Percentiles rank a stretch among this genome's conserved stretches.
These are phyloP conservation scores for Claviceps sp. DNA, from an alignment of 2,329 filamentous ascomycete species.

Conservation along the genomic window DNA sequence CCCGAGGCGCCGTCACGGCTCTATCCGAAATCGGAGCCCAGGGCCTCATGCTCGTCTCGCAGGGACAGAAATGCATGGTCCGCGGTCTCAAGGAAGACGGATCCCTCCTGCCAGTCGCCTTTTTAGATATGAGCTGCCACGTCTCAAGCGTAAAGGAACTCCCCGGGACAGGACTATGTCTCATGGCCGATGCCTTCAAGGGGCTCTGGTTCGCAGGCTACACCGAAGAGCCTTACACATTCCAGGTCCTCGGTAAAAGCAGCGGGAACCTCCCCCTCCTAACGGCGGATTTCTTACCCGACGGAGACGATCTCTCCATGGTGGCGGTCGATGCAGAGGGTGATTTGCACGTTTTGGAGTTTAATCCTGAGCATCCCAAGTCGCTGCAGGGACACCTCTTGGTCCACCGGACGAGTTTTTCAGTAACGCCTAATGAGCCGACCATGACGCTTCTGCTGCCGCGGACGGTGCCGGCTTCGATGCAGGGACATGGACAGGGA, in stretches of 20 bases:
- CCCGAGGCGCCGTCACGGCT: slow-evolving; percentile 81
- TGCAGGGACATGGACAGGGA: slow-evolving; percentile 7
- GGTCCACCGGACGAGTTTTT: slow-evolving; percentile 77
- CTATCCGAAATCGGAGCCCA: slow-evolving; percentile 75
- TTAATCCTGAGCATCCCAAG: slow-evolving; percentile 90
- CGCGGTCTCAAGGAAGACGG: slow-evolving; percentile 91
- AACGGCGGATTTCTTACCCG: slow-evolving; percentile 76
- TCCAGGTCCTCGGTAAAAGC: slow-evolving; percentile 85
- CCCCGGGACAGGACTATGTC: slow-evolving; percentile 67
- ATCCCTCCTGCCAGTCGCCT: slow-evolving; percentile 81
- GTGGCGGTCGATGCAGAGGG: slow-evolving; percentile 73
- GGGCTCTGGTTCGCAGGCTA: slow-evolving; percentile 95
- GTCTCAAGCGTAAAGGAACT: slow-evolving; percentile 77
- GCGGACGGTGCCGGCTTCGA: slow-evolving; percentile 37
- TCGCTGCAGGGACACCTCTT: slow-evolving; percentile 80
- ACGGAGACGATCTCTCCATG: slow-evolving; percentile 70
- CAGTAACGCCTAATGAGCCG: slow-evolving; percentile 65
- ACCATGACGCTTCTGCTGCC: slow-evolving; percentile 66
- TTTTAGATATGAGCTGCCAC: slow-evolving; percentile 95
- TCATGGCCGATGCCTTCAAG: slow-evolving; percentile 83
- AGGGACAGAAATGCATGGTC: slow-evolving; percentile 96
- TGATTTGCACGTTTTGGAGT: slow-evolving; percentile 80
- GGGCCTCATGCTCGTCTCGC: slow-evolving; percentile 77
- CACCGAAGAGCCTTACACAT: slow-evolving; percentile 90
- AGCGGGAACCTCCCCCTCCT: slow-evolving; percentile 65